Percentiles rank a stretch among this genome's conserved stretches.
Evolutionary conservation across 148 eudicot species (phyloP).

Genomic region (Amaranthus cruentus): DNA sequence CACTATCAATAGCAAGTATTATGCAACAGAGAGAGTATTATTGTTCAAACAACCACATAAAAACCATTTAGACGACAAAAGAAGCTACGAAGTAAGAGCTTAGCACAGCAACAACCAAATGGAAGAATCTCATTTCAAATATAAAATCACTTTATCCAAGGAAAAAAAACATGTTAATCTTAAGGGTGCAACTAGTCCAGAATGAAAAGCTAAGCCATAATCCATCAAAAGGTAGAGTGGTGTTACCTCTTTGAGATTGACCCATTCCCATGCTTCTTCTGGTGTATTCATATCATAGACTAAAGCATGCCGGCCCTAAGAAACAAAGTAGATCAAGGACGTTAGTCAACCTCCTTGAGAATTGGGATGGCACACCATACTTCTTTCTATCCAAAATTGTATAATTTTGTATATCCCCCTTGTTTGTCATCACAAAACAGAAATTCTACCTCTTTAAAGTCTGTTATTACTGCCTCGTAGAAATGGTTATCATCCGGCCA

Average conservation of each 20-base stretch:
- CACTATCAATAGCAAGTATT: no score
- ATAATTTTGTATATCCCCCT: background rate
- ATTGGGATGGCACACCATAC: background rate
- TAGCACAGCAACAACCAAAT: background rate
- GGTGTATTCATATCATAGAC: slow-evolving; percentile 47
- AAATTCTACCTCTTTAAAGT: slow-evolving; percentile 30
- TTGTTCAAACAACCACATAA: no score
- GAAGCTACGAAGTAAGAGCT: background rate
- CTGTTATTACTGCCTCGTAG: slow-evolving; percentile 56
- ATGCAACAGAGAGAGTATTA: no score
- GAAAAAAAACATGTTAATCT: background rate
- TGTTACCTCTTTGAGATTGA: slow-evolving; percentile 59
- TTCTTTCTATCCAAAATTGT: no score
- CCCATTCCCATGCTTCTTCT: slow-evolving; percentile 65
- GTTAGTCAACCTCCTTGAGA: slow-evolving; percentile 2
- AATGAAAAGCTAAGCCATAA: no score
- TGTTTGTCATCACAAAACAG: background rate
- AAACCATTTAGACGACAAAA: no score
- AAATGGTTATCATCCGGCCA: slow-evolving; percentile 64
- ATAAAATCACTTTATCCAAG: background rate
- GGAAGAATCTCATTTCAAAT: background rate
- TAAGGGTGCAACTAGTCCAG: background rate
- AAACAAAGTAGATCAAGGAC: slow-evolving; percentile 13
- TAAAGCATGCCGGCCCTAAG: slow-evolving; percentile 53
- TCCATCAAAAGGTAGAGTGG: background rate